Evolutionary conservation across 2,329 filamentous ascomycete species (phyloP).

Genomic region (Aspergillus sergii): DNA sequence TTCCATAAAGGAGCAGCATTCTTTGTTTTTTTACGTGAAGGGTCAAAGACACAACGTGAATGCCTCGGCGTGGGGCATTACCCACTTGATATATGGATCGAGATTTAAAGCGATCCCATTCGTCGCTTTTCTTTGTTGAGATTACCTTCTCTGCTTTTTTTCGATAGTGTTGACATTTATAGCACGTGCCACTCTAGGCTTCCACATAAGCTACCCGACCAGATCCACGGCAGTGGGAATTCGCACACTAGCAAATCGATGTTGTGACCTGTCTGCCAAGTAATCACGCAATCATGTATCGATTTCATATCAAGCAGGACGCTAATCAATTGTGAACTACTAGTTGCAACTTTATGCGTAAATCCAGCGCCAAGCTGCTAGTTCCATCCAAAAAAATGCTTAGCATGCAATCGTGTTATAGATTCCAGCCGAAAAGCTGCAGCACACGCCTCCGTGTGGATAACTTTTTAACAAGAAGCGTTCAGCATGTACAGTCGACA

Average conservation of each 20-base stretch:
- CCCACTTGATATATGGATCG: not conserved
- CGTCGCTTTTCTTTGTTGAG: not conserved
- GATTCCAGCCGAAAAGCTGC: not conserved
- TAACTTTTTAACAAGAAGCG: not conserved
- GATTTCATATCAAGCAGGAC: not conserved
- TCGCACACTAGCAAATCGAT: not conserved
- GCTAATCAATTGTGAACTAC: not conserved
- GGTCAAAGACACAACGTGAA: not conserved
- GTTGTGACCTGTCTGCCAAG: not conserved
- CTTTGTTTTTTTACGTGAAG: not conserved
- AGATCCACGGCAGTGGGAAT: not conserved
- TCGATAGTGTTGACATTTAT: not conserved
- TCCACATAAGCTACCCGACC: not conserved
- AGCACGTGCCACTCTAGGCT: conserved; percentile 2
- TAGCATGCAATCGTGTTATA: not conserved
- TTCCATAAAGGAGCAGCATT: not conserved
- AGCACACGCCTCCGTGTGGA: not conserved
- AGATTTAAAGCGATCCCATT: not conserved
- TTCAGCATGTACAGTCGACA: not conserved
- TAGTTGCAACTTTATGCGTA: not conserved
- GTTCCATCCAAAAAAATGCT: not conserved
- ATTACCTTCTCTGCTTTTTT: not conserved
- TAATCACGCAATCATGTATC: not conserved
- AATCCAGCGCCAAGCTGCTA: conserved; percentile 1
- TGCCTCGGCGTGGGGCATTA: not conserved